phyloP scores from a whole-genome alignment of 192 early-diverging fungal genomes.

The Entrophospora sp. region DNA sequence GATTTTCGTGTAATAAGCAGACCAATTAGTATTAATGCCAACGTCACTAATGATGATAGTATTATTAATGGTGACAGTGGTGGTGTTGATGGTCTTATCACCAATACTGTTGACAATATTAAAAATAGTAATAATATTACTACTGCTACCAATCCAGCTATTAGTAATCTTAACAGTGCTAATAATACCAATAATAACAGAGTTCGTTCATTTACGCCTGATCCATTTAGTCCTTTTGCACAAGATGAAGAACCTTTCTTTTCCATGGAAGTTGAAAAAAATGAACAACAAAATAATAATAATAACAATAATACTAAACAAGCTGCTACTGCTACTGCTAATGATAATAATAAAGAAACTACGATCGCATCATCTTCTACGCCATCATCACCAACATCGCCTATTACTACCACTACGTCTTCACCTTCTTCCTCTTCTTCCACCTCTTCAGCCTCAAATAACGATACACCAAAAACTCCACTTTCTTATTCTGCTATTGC shows the following conservation, averaged over 20 bases:
- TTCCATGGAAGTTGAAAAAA: conserved; percentile 17
- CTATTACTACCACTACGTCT: too few species aligned
- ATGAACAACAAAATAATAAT: background rate
- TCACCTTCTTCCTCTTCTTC: too few species aligned
- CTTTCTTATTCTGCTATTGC: conserved; percentile 24
- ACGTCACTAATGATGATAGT: too few species aligned
- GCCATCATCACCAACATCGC: too few species aligned
- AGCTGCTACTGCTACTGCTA: background rate
- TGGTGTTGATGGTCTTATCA: background rate
- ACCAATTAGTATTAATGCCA: background rate
- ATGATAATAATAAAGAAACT: too few species aligned
- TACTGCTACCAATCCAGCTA: too few species aligned
- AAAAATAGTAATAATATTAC: too few species aligned
- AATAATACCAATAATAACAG: background rate
- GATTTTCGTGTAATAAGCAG: background rate
- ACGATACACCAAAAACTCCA: conserved; percentile 7
- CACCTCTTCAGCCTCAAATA: too few species aligned
- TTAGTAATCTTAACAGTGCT: background rate
- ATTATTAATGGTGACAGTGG: background rate
- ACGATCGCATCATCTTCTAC: background rate
- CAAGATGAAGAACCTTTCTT: background rate
- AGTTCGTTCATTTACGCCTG: background rate
- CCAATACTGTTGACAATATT: too few species aligned
- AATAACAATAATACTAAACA: background rate
- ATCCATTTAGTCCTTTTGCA: conserved; percentile 16